phyloP scores from a whole-genome alignment of 805 yeast species.

The Nakazawaea siamensis region DNA sequence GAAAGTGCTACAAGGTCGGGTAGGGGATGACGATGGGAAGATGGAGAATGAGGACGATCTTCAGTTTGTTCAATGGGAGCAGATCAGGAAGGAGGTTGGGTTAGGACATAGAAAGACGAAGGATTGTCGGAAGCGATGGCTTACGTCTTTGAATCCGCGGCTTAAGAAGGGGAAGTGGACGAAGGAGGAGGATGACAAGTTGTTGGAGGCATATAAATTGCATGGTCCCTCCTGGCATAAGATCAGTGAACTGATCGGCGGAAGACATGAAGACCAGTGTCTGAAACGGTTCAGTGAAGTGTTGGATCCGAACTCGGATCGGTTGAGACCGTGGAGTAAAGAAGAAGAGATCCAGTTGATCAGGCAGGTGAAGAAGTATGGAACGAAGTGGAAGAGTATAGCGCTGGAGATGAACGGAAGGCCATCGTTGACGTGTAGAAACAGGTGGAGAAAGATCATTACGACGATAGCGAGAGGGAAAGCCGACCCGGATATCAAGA shows the following conservation, averaged over 20 bases:
- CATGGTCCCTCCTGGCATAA: conserved; percentile 84
- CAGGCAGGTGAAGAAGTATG: conserved; percentile 58
- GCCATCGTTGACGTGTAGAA: conserved; percentile 84
- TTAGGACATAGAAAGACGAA: conserved; percentile 52
- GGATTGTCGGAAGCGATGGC: conserved; percentile 86
- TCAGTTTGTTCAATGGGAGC: conserved; percentile 55
- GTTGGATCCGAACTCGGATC: conserved; percentile 70
- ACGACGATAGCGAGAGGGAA: conserved; percentile 65
- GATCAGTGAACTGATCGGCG: conserved; percentile 66
- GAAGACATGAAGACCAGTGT: conserved; percentile 93
- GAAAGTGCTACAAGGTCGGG: conserved; percentile 20
- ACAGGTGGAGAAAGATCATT: conserved; percentile 84
- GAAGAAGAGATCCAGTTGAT: conserved; percentile 71
- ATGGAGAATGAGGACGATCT: conserved; percentile 23
- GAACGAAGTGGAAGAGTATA: conserved; percentile 86
- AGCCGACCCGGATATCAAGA: conserved; percentile 45
- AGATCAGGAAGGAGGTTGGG: conserved; percentile 35
- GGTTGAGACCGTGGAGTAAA: conserved; percentile 71
- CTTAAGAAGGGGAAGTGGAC: conserved; percentile 86
- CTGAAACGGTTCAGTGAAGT: conserved; percentile 87
- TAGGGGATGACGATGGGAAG: too few species aligned
- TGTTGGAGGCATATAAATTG: conserved; percentile 54
- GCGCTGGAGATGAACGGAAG: conserved; percentile 65
- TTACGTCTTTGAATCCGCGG: conserved; percentile 74
- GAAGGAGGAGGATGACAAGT: conserved; percentile 59